These are phyloP conservation scores for Ogataea henricii DNA, from an alignment of 805 yeast species.

Conservation along the genomic window DNA sequence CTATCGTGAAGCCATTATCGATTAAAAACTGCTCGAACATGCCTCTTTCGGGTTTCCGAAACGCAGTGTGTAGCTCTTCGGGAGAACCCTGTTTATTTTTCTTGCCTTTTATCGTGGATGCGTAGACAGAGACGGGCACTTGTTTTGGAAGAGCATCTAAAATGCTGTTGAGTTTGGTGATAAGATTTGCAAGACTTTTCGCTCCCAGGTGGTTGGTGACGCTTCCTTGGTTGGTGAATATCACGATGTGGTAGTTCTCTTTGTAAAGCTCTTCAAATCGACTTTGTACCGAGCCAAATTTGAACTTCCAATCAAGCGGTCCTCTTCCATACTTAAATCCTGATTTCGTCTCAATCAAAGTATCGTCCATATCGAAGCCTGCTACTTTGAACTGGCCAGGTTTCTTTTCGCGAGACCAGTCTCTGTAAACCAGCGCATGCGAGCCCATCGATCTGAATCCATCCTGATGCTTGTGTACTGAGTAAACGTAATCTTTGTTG, in stretches of 20 bases:
- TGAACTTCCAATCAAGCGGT: slow-evolving; percentile 76
- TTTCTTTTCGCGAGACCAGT: neutral
- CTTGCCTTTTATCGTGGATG: slow-evolving; percentile 59
- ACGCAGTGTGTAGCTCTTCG: slow-evolving; percentile 37
- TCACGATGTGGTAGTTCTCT: slow-evolving; percentile 44
- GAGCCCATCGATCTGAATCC: slow-evolving; percentile 16
- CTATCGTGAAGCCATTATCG: slow-evolving; percentile 38
- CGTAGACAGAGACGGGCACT: slow-evolving; percentile 51
- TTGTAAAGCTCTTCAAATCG: slow-evolving; percentile 29
- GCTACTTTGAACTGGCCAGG: slow-evolving; percentile 44
- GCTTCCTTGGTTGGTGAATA: slow-evolving; percentile 88
- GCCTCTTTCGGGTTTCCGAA: slow-evolving; percentile 77
- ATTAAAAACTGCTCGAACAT: slow-evolving; percentile 64
- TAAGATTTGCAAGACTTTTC: slow-evolving; percentile 42
- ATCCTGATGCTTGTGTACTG: neutral
- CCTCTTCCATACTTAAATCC: slow-evolving; percentile 58
- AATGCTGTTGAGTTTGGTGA: slow-evolving; percentile 43
- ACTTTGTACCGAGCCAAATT: slow-evolving; percentile 30
- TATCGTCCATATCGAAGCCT: slow-evolving; percentile 85
- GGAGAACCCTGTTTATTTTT: slow-evolving; percentile 26
- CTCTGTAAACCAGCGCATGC: slow-evolving; percentile 17
- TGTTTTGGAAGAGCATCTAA: slow-evolving; percentile 25
- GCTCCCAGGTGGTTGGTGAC: slow-evolving; percentile 43
- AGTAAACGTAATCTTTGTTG: slow-evolving; percentile 4
- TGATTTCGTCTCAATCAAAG: slow-evolving; percentile 67